phyloP scores from a whole-genome alignment of 805 yeast genomes.

The Starmerella gropengiesseri region DNA sequence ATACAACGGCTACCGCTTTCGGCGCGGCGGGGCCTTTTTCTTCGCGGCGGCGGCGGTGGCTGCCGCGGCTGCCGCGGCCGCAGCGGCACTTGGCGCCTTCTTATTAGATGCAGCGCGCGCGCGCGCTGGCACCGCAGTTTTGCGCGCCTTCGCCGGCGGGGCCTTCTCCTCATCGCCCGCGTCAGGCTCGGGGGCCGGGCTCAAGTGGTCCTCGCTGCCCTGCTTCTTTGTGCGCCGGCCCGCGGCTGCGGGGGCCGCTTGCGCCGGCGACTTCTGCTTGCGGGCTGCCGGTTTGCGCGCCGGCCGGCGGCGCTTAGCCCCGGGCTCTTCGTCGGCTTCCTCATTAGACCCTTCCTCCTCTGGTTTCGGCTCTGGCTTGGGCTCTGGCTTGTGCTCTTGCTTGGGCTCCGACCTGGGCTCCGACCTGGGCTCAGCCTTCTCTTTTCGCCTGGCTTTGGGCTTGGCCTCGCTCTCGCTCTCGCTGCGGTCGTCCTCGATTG shows the following conservation, averaged over 20 bases:
- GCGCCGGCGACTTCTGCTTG: conserved; percentile 3
- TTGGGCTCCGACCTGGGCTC: background rate
- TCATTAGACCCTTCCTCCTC: background rate
- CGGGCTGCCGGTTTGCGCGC: background rate
- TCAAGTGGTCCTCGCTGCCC: background rate
- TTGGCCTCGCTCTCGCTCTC: background rate
- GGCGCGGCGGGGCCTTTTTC: conserved; percentile 1
- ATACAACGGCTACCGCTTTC: background rate
- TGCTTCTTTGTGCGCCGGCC: background rate
- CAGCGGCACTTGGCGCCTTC: background rate
- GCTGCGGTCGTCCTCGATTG: background rate
- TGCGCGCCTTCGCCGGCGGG: background rate
- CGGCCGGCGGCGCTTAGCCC: background rate
- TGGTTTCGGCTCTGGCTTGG: background rate
- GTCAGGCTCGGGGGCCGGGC: background rate
- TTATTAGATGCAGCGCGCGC: background rate
- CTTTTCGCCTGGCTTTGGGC: background rate
- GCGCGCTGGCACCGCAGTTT: no score
- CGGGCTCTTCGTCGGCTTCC: background rate
- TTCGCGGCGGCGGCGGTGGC: background rate
- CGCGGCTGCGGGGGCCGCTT: background rate
- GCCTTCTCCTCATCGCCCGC: background rate
- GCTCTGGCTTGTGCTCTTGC: background rate
- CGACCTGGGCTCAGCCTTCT: background rate
- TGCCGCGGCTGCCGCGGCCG: no score